These are phyloP conservation scores for Thinopyrum elongatum DNA, from an alignment of 176 grass and related monocot species.

Conservation along the genomic window DNA sequence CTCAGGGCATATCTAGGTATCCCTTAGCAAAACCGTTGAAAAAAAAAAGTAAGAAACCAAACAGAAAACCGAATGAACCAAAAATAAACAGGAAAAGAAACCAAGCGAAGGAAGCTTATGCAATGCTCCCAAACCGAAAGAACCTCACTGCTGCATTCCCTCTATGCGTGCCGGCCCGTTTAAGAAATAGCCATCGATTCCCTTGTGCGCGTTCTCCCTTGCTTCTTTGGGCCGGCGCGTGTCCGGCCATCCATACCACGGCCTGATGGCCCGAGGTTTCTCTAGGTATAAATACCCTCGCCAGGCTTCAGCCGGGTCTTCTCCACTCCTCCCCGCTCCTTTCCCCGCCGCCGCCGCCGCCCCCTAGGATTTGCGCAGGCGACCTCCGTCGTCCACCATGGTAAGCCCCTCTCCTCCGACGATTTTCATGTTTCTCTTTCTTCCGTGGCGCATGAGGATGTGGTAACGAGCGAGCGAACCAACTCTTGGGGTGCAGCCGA, in stretches of 20 bases:
- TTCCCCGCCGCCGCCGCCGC: background rate
- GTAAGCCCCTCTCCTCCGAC: background rate
- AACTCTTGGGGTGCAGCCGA: slow-evolving; percentile 38
- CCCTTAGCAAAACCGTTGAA: no score
- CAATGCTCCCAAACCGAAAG: no score
- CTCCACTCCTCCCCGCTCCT: background rate
- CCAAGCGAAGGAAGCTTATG: no score
- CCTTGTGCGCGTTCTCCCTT: no score
- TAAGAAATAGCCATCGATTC: no score
- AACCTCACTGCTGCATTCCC: no score
- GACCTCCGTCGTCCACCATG: background rate
- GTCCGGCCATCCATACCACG: background rate
- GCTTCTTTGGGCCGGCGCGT: background rate
- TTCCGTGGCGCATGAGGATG: background rate
- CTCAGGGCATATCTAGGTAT: no score
- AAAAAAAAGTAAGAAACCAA: no score
- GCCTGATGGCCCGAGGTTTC: background rate
- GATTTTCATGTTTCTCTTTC: background rate
- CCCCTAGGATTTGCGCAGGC: background rate
- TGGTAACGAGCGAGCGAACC: background rate
- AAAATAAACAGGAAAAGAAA: no score
- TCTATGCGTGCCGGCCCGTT: no score
- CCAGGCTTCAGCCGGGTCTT: background rate
- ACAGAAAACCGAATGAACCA: no score
- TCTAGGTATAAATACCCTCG: background rate